A percentile compares a stretch with the other conserved stretches of the same genome.
Conservation (phyloP, 495 filamentous ascomycete species). For the Lophiostoma macrostomum region DNA sequence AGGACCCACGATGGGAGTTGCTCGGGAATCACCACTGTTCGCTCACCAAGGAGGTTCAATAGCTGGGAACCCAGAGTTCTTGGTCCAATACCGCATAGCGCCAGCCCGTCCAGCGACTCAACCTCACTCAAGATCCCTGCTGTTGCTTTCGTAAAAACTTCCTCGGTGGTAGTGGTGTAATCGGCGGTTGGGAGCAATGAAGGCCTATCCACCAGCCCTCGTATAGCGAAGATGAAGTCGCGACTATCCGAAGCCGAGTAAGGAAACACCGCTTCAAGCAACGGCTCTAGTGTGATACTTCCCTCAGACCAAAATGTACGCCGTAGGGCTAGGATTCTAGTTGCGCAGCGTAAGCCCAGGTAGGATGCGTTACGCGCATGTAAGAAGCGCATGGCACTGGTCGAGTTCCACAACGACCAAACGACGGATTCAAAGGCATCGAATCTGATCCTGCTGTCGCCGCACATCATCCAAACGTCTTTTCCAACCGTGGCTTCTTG, state of each 20-base stretch:
- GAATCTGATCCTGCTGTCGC: too few species aligned
- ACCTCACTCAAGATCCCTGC: background rate
- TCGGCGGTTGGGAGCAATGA: background rate
- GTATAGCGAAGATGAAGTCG: slow-evolving; percentile 1
- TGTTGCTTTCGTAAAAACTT: background rate
- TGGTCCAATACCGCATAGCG: background rate
- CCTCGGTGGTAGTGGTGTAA: background rate
- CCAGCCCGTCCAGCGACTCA: background rate
- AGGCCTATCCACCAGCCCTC: background rate
- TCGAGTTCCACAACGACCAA: background rate
- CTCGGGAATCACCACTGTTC: too few species aligned
- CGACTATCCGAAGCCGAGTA: background rate
- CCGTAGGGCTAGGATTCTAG: background rate
- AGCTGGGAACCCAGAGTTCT: background rate
- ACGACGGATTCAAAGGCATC: too few species aligned
- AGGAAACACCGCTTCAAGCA: background rate
- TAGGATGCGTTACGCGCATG: background rate
- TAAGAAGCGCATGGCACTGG: background rate
- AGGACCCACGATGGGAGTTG: background rate
- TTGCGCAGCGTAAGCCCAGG: background rate
- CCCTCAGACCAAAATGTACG: background rate
- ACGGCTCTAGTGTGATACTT: background rate
- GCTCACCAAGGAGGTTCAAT: too few species aligned
- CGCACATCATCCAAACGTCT: too few species aligned
- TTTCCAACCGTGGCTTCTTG: too few species aligned